Conservation (phyloP, 768 basidiomycete genomes). For the Tylopilus felleus region DNA sequence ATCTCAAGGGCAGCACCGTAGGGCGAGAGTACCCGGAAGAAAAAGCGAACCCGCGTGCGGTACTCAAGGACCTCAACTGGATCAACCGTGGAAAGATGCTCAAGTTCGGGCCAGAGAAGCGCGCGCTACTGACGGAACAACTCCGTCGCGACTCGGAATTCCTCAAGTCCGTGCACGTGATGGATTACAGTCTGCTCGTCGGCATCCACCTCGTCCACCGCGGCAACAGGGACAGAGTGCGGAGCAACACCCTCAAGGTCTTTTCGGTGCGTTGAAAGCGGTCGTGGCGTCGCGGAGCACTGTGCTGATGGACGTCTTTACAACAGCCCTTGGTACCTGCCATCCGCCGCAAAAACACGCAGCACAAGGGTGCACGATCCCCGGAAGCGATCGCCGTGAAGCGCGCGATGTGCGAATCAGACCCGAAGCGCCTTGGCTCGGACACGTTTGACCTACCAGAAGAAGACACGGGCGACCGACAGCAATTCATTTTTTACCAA, state of each 20-base stretch:
- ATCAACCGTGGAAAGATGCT: constrained; percentile 72
- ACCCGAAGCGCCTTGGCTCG: constrained; percentile 65
- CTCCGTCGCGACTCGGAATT: constrained; percentile 84
- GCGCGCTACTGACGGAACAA: constrained; percentile 88
- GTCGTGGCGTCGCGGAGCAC: not conserved
- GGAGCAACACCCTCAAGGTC: constrained; percentile 87
- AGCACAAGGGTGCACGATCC: constrained; percentile 51
- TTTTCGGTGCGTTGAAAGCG: constrained; percentile 85
- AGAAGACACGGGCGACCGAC: constrained; percentile 51
- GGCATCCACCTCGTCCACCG: constrained; percentile 90
- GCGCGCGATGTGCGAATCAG: constrained; percentile 79
- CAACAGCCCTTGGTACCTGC: constrained; percentile 66
- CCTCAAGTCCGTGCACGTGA: constrained; percentile 77
- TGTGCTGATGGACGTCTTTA: not conserved
- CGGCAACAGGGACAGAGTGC: constrained; percentile 89
- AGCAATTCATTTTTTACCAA: constrained; percentile 90
- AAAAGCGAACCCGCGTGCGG: constrained; percentile 76
- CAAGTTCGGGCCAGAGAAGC: constrained; percentile 95
- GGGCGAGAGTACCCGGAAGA: constrained; percentile 87
- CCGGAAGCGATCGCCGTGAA: constrained; percentile 83
- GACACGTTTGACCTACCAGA: constrained; percentile 56
- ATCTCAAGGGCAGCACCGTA: constrained; percentile 92
- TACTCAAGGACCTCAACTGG: constrained; percentile 97
- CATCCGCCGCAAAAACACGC: constrained; percentile 58
- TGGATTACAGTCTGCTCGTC: constrained; percentile 95